These are phyloP conservation scores for Suillus decipiens DNA, from an alignment of 768 basidiomycete species.

Conservation along the genomic window DNA sequence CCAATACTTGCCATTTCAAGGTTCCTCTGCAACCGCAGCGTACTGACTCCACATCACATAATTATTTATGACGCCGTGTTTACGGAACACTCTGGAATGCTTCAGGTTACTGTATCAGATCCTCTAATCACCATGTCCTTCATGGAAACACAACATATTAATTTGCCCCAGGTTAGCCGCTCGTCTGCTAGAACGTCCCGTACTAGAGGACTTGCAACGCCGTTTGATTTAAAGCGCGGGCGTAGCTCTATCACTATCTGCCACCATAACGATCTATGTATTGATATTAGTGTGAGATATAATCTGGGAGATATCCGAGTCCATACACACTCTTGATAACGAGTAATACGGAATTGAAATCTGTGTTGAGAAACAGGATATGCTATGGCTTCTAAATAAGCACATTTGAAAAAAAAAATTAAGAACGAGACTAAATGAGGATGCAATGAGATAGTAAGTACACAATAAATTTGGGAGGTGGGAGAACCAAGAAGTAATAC, in stretches of 20 bases:
- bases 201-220: background rate
- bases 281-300: conserved; percentile 8
- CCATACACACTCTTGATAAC: conserved; percentile 4
- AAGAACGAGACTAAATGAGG: conserved; percentile 2
- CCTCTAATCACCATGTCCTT: background rate
- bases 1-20: background rate
- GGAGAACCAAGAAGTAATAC: background rate
- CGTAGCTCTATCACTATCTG: background rate
- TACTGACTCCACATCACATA: background rate
- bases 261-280: background rate
- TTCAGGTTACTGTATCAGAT: background rate
- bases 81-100: background rate
- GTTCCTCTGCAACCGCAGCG: background rate
- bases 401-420: conserved; percentile 2
- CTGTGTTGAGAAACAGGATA: background rate
- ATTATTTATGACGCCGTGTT: background rate
- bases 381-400: conserved; percentile 5
- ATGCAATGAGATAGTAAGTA: conserved; percentile 8
- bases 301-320: background rate
- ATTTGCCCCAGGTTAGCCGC: background rate
- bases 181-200: background rate
- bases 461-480: conserved; percentile 1
- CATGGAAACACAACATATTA: background rate
- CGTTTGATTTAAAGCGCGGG: background rate
- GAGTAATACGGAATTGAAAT: background rate